These are phyloP conservation scores for Pleurotus pulmonarius DNA, from an alignment of 768 basidiomycete species.

Conservation along the genomic window DNA sequence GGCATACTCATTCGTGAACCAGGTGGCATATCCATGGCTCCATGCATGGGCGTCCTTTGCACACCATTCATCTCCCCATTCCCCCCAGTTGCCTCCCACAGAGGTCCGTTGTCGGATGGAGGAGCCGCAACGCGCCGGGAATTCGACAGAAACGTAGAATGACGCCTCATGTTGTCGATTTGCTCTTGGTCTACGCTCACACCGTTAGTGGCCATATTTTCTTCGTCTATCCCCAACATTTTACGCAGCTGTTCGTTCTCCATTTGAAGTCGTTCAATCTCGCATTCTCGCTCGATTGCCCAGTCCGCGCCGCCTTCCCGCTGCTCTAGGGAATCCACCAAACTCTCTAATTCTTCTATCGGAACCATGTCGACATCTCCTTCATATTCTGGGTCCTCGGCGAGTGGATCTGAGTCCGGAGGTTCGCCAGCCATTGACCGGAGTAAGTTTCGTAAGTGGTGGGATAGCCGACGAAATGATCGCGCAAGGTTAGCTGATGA, in stretches of 20 bases:
- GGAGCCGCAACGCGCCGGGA: conserved; percentile 25
- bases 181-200: conserved; percentile 49
- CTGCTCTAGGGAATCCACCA: conserved; percentile 41
- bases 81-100: conserved; percentile 8
- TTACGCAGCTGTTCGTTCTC: conserved; percentile 82
- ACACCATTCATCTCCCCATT: conserved; percentile 24
- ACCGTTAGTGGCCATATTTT: conserved; percentile 47
- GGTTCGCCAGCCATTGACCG: conserved; percentile 68
- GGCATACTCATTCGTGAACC: conserved; percentile 49
- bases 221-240: conserved; percentile 70
- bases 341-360: conserved; percentile 35
- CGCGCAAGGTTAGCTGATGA: conserved; percentile 55
- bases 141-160: conserved; percentile 29
- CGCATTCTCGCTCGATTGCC: conserved; percentile 83
- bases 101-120: conserved; percentile 14
- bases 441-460: conserved; percentile 66
- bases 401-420: conserved; percentile 39
- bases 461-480: conserved; percentile 71
- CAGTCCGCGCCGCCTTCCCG: conserved; percentile 60
- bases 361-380: conserved; percentile 24
- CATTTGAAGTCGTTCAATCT: conserved; percentile 74
- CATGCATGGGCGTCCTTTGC: conserved; percentile 33
- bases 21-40: conserved; percentile 49
- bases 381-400: conserved; percentile 34
- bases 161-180: conserved; percentile 34